Evolutionary conservation across 257 asterid genomes (phyloP).

Genomic region (Gentiana dahurica): DNA sequence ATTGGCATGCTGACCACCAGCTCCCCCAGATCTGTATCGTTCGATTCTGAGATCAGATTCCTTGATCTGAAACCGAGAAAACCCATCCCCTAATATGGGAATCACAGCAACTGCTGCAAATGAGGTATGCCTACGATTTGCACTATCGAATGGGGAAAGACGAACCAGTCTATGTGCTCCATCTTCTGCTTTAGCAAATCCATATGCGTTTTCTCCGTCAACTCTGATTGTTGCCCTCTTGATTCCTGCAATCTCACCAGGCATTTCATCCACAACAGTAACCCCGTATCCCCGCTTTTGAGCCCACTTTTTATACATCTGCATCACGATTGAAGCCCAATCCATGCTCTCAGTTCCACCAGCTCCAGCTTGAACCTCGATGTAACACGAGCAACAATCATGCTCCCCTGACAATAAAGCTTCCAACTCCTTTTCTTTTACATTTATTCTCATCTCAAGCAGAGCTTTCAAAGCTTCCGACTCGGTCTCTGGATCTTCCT

Average conservation of each 20-base stretch:
- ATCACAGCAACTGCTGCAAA: constrained; percentile 92
- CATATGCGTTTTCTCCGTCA: constrained; percentile 83
- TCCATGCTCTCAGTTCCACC: constrained; percentile 99
- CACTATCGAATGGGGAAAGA: constrained; percentile 81
- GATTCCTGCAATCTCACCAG: constrained; percentile 95
- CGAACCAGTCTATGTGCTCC: constrained; percentile 98
- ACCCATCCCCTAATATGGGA: constrained; percentile 78
- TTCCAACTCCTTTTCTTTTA: constrained; percentile 84
- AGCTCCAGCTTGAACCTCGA: constrained; percentile 99
- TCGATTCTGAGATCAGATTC: constrained; percentile 85
- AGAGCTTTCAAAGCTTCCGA: constrained; percentile 68
- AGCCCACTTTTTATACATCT: constrained; percentile 95
- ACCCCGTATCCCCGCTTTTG: constrained; percentile 61
- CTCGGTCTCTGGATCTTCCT: constrained; percentile 71
- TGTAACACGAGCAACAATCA: constrained; percentile 81
- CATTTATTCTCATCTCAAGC: constrained; percentile 44
- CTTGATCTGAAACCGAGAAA: constrained; percentile 59
- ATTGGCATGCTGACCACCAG: constrained; percentile 87
- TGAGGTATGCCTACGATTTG: constrained; percentile 89
- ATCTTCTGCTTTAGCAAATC: constrained; percentile 92
- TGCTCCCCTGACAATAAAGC: constrained; percentile 86
- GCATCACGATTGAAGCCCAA: constrained; percentile 97
- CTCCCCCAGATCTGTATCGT: constrained; percentile 75
- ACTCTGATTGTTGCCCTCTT: constrained; percentile 94
- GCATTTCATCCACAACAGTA: constrained; percentile 85